Evolutionary conservation across 1,284 basidiomycete species (phyloP).

Genomic region (Polyporus tsugae): DNA sequence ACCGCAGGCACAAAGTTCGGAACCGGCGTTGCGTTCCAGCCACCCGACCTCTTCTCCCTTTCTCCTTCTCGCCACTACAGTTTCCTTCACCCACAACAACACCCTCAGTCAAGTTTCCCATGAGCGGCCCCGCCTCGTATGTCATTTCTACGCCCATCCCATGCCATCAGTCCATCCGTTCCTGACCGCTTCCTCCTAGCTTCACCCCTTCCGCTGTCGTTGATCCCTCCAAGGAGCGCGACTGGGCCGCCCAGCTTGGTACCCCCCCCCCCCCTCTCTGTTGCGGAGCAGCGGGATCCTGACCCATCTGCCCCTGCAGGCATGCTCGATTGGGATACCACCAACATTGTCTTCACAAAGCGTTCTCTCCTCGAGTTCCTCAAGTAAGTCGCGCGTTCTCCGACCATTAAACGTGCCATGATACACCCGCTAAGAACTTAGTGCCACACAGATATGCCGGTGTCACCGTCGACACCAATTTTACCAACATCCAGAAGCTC

Average conservation of each 20-base stretch:
- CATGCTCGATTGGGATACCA: slow-evolving; percentile 79
- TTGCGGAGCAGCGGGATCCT: neutral
- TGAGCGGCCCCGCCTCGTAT: neutral
- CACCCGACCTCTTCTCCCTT: neutral
- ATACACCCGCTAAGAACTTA: slow-evolving; percentile 27
- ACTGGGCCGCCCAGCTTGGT: slow-evolving; percentile 75
- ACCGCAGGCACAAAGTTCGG: too few relatives aligned
- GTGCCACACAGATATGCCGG: slow-evolving; percentile 60
- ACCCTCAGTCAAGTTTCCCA: neutral
- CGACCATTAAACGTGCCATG: slow-evolving; percentile 2
- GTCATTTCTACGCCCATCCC: neutral
- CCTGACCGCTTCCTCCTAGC: slow-evolving; percentile 43
- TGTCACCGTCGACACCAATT: slow-evolving; percentile 76
- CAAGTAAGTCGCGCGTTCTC: slow-evolving; percentile 54
- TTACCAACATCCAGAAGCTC: slow-evolving; percentile 72
- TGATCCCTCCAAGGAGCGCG: slow-evolving; percentile 69
- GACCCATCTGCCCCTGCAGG: slow-evolving; percentile 47
- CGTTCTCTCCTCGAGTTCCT: slow-evolving; percentile 75
- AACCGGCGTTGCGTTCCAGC: too few relatives aligned
- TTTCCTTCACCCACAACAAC: neutral
- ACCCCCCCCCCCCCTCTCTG: slow-evolving; percentile 18
- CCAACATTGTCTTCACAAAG: slow-evolving; percentile 78
- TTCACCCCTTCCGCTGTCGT: slow-evolving; percentile 64
- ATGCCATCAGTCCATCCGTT: neutral
- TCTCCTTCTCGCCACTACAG: neutral